Evolutionary conservation across 1,139 yeast species (phyloP).

Genomic region (Suhomyces anneliseae): DNA sequence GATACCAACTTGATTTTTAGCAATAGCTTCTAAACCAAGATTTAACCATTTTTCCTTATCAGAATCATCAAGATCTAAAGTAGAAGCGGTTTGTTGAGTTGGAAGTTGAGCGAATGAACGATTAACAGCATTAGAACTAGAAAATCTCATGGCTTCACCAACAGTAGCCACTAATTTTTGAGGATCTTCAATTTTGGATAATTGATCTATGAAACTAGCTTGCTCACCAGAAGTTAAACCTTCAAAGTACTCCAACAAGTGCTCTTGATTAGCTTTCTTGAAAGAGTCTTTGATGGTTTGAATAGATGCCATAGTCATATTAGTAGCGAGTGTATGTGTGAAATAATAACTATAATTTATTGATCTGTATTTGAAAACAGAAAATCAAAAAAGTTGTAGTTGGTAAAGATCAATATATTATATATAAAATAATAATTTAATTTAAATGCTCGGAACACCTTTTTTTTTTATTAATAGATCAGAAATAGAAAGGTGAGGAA

Average conservation of each 20-base stretch:
- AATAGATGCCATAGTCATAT: slow-evolving; percentile 11
- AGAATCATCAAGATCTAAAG: slow-evolving; percentile 37
- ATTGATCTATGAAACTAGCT: slow-evolving; percentile 34
- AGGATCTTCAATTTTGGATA: slow-evolving; percentile 45
- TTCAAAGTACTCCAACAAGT: slow-evolving; percentile 44
- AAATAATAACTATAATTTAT: too few relatives aligned
- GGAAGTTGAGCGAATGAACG: slow-evolving; percentile 55
- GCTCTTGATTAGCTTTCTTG: slow-evolving; percentile 51
- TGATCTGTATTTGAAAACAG: too few relatives aligned
- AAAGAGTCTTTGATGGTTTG: slow-evolving; percentile 37
- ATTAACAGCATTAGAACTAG: slow-evolving; percentile 33
- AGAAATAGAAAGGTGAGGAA: neutral
- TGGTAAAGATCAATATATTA: neutral
- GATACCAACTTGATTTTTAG: slow-evolving; percentile 77
- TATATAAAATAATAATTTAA: neutral
- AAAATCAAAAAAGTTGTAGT: neutral
- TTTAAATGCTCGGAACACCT: neutral
- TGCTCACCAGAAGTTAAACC: slow-evolving; percentile 32
- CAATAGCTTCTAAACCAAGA: slow-evolving; percentile 68
- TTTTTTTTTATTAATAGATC: neutral
- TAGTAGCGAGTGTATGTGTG: neutral
- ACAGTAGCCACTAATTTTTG: slow-evolving; percentile 44
- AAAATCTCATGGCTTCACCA: slow-evolving; percentile 30
- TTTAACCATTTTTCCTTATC: slow-evolving; percentile 48
- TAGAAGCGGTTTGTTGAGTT: slow-evolving; percentile 46